phyloP scores from a whole-genome alignment of 371 early-diverging fungal species.

The Rhizoclosmatium hyalinum region DNA sequence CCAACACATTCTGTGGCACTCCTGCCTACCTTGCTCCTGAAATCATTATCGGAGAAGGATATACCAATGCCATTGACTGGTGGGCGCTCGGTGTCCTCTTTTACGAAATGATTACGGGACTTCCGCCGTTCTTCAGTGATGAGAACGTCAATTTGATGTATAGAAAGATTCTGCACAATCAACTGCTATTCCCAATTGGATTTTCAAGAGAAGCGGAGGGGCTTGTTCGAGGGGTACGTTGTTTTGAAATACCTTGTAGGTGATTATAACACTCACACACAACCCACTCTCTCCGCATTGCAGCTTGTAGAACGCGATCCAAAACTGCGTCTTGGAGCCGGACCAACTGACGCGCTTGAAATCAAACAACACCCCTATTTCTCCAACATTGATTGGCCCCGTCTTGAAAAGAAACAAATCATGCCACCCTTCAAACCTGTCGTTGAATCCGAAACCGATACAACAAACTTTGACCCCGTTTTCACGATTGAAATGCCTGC shows the following conservation, averaged over 20 bases:
- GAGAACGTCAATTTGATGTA: constrained; percentile 79
- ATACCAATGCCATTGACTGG: constrained; percentile 91
- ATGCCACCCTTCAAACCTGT: constrained; percentile 62
- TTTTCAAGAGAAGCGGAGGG: constrained; percentile 64
- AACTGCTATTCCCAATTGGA: constrained; percentile 75
- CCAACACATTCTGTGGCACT: constrained; percentile 95
- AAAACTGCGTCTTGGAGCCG: constrained; percentile 66
- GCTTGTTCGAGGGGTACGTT: constrained; percentile 65
- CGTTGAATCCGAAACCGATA: constrained; percentile 73
- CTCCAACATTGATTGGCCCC: constrained; percentile 71
- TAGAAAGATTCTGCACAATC: constrained; percentile 76
- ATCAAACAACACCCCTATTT: constrained; percentile 79
- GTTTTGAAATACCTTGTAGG: background rate
- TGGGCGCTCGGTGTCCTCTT: constrained; percentile 96
- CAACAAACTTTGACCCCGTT: constrained; percentile 79
- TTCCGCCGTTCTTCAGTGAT: constrained; percentile 25
- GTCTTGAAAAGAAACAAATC: constrained; percentile 61
- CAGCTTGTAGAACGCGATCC: constrained; percentile 77
- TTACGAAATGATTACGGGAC: constrained; percentile 61
- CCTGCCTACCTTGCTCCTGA: constrained; percentile 98
- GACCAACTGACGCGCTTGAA: constrained; percentile 59
- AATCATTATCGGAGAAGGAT: constrained; percentile 78
- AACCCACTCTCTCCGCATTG: constrained; percentile 2
- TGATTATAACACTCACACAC: background rate
- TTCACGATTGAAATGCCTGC: constrained; percentile 50